phyloP scores from a whole-genome alignment of 2,329 filamentous ascomycete genomes.

The Neophaeococcomyces mojaviensis region DNA sequence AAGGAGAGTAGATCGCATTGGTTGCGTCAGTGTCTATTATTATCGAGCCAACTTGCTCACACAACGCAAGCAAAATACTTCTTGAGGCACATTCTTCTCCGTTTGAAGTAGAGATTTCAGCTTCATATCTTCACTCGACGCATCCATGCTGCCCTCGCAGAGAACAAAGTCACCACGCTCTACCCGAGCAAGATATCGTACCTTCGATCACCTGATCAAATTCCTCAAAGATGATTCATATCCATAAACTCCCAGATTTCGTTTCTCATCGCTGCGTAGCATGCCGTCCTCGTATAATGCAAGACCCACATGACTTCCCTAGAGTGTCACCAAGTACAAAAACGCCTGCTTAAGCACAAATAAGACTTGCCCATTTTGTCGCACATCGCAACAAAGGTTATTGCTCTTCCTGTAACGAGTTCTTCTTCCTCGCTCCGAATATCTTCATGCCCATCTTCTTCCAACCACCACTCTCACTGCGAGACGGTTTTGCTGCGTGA shows the following conservation, averaged over 20 bases:
- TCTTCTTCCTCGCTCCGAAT: slow-evolving; percentile 22
- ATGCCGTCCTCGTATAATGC: neutral
- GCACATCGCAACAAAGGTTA: neutral
- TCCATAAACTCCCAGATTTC: slow-evolving; percentile 1
- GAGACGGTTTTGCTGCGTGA: slow-evolving; percentile 34
- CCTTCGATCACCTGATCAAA: neutral
- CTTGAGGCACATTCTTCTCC: too few species aligned
- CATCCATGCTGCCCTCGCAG: too few species aligned
- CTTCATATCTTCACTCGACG: too few species aligned
- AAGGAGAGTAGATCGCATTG: too few species aligned
- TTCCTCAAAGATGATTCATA: neutral
- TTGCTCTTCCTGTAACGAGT: slow-evolving; percentile 1
- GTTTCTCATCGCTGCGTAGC: slow-evolving; percentile 19
- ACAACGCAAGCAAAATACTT: too few species aligned
- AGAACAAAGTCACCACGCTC: neutral
- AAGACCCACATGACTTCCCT: slow-evolving; percentile 1
- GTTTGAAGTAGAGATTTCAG: too few species aligned
- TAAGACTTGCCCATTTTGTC: too few species aligned
- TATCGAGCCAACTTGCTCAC: too few species aligned
- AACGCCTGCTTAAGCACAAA: neutral
- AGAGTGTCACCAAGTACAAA: neutral
- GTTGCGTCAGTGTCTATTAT: too few species aligned
- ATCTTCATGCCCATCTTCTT: slow-evolving; percentile 48
- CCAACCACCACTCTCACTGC: slow-evolving; percentile 40
- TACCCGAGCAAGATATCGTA: neutral